Base-by-base conservation (phyloP, 1,139 yeast species). In the Diutina pseudorugosa region DNA sequence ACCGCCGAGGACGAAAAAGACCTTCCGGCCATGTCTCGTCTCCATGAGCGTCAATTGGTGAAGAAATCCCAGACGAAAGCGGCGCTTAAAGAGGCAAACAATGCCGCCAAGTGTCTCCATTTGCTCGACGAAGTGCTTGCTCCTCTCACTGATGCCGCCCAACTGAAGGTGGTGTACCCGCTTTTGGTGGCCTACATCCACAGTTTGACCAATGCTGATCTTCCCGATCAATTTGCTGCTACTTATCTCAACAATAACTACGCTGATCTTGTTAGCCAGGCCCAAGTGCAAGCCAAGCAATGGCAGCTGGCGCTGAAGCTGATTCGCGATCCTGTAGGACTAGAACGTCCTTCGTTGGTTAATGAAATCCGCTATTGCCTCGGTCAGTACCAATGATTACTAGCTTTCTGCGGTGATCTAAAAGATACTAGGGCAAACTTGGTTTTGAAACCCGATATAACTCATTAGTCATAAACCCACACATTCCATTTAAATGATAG, bases 71-170 rank as follows among this genome's bases (percentile, higher is more conserved):
- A 73, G 58, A 67, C 72, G 57, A 69, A 71, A 51, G 60, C 72
- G 51, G 63, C 70, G 2, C 57, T 80, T 52, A 72, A 74, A 58
- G 81, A 78, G 57, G 70, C 83, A 2, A 69, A 74, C 54, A 75
- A 76, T 53, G 74, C 80, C 40, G 68, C 83, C 64, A 71, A 69
- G 56, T 79, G 85, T 54, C 61, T 83, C 57, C 64, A 71, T 21
- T 62, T 73, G 27, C 63, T 78, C 20, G 69, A 70, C 47, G 64
- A 62, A 18, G 66, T 67, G 45, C 59, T 76, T 25, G 62, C 60
- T 3, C 20, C n/a, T 3, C 18, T 41, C n/a, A 16, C 40, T 6
- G 19, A 43, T 12, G 33, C 27, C 12, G 45, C 20, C 7, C 25
- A 42, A 19, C n/a, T 20, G 16, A 11, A n/a, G 18, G 49, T 21